Conservation (phyloP, 208 protist genomes). For the Novymonas esmeraldas region DNA sequence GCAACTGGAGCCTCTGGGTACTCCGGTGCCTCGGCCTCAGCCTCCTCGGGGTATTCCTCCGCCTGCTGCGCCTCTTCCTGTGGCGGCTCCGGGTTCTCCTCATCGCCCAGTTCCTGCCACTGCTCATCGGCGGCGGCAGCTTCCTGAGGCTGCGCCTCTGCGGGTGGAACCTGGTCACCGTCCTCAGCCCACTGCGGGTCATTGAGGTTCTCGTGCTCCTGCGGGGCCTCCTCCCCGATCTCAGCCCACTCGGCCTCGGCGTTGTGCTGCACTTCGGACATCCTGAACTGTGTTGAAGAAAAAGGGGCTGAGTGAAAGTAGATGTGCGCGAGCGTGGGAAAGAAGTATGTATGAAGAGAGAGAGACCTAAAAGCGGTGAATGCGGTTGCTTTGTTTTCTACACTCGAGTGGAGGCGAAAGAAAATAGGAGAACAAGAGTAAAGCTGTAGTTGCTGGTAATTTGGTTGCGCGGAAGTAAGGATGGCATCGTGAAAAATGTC, state of each 20-base stretch:
- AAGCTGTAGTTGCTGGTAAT: no score
- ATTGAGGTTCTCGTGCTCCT: not conserved
- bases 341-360: not conserved
- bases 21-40: not conserved
- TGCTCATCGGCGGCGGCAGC: not conserved
- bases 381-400: no score
- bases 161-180: not conserved
- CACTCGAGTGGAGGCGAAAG: no score
- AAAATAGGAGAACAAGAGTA: no score
- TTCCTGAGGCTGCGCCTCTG: not conserved
- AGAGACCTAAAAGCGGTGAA: no score
- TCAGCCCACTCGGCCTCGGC: not conserved
- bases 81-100: conserved; percentile 3
- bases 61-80: not conserved
- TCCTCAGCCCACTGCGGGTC: not conserved
- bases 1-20: not conserved
- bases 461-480: no score
- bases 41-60: not conserved
- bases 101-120: not conserved
- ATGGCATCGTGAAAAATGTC: no score
- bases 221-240: not conserved
- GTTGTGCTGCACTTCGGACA: not conserved
- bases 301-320: not conserved
- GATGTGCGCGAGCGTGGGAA: not conserved
- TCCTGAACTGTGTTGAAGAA: not conserved